A percentile compares a stretch with the other conserved stretches of the same genome.
Conservation (phyloP, 108 stramenopile genomes). For the Parietichytrium sp. region DNA sequence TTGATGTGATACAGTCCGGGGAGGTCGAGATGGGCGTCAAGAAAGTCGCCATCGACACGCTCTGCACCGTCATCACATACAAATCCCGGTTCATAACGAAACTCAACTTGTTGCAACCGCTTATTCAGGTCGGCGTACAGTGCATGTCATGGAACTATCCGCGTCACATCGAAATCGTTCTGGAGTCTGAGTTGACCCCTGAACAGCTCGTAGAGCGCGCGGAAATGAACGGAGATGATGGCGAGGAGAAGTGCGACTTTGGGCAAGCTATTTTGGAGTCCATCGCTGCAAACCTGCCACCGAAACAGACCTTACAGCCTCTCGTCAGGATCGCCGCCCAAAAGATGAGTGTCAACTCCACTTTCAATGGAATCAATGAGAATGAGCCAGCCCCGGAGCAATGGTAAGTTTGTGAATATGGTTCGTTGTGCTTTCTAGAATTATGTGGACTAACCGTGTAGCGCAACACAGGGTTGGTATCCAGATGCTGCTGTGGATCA, state of each 20-base stretch:
- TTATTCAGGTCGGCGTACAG: not conserved
- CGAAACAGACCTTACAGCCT: not conserved
- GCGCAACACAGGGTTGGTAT: not conserved
- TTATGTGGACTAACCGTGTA: not conserved
- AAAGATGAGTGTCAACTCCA: too few relatives aligned
- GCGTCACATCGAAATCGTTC: not conserved
- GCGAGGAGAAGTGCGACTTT: not conserved
- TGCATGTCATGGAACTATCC: not conserved
- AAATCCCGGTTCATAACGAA: conserved; percentile 34
- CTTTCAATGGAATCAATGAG: too few relatives aligned
- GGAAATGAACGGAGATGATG: not conserved
- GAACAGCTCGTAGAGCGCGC: not conserved
- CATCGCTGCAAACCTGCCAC: not conserved
- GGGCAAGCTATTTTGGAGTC: not conserved
- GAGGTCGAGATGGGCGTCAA: conserved; percentile 24
- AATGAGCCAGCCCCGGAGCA: too few relatives aligned
- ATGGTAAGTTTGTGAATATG: too few relatives aligned
- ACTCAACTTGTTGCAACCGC: not conserved
- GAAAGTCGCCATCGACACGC: not conserved
- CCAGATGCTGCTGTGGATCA: not conserved
- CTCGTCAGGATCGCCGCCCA: not conserved
- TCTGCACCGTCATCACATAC: not conserved
- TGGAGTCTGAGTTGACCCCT: not conserved
- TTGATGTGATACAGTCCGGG: not conserved
- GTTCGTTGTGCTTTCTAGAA: too few relatives aligned